Percentiles rank a stretch among this genome's conserved stretches.
Conservation (phyloP, 2,329 filamentous ascomycete genomes). For the Fusarium brevicatenulatum region DNA sequence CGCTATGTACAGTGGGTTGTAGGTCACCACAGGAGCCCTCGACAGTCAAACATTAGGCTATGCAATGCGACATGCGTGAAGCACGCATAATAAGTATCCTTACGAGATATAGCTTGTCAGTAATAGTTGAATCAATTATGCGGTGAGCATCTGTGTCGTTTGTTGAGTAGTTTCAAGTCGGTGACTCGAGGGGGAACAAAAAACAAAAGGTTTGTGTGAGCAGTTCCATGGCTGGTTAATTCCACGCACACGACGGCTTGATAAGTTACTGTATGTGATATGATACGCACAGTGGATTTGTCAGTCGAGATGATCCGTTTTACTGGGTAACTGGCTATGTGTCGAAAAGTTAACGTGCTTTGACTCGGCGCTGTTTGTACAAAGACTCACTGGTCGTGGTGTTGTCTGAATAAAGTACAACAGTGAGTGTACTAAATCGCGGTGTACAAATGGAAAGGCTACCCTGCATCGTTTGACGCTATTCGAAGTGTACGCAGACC, state of each 20-base stretch:
- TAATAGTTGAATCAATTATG: not conserved
- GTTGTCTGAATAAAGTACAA: not conserved
- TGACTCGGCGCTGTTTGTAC: not conserved
- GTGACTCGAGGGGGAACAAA: not conserved
- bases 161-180: not conserved
- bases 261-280: not conserved
- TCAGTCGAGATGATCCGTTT: not conserved
- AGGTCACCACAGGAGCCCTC: not conserved
- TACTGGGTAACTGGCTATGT: not conserved
- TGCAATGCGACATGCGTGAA: slow-evolving; percentile 3
- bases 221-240: not conserved
- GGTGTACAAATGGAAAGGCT: slow-evolving; percentile 15
- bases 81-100: not conserved
- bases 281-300: not conserved
- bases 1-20: slow-evolving; percentile 3
- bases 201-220: not conserved
- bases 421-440: not conserved
- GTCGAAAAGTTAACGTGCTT: not conserved
- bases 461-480: slow-evolving; percentile 23
- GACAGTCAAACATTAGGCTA: not conserved
- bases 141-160: not conserved
- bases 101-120: not conserved
- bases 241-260: not conserved
- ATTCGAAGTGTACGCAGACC: not conserved
- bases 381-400: not conserved